These are phyloP conservation scores for Rhododendron griersonianum DNA, from an alignment of 148 eudicot genomes.

Conservation along the genomic window DNA sequence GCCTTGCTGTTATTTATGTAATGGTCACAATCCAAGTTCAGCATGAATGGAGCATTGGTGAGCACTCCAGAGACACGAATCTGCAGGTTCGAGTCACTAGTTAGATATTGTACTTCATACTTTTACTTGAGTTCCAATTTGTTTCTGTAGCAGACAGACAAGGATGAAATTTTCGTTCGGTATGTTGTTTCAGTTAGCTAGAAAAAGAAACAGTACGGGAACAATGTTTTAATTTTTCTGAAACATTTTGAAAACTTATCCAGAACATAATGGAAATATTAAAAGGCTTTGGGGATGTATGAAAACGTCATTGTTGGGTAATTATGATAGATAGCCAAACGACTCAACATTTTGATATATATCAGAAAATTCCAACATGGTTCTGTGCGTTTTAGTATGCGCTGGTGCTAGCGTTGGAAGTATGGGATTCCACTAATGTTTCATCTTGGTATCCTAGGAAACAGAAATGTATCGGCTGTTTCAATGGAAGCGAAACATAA, in stretches of 20 bases:
- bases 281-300: not conserved
- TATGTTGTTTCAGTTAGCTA: not conserved
- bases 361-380: not conserved
- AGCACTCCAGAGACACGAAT: conserved; percentile 92
- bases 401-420: not conserved
- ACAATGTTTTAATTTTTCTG: not conserved
- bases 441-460: not conserved
- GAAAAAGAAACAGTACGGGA: not conserved
- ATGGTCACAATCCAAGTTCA: conserved; percentile 99
- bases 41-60: conserved; percentile 99
- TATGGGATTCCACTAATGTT: not conserved
- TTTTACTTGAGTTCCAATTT: not conserved
- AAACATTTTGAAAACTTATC: too few relatives aligned
- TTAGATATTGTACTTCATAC: not conserved
- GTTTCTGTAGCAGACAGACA: not conserved
- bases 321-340: not conserved
- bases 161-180: not conserved
- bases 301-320: not conserved
- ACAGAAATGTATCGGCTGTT: not conserved
- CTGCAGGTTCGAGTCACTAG: conserved; percentile 32
- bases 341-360: not conserved
- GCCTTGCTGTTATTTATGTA: conserved; percentile 98
- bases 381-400: not conserved
- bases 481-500: too few relatives aligned
- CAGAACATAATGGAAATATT: not conserved